Base-by-base conservation (phyloP, 148 eudicot species). In the Rhododendron ovatum region DNA sequence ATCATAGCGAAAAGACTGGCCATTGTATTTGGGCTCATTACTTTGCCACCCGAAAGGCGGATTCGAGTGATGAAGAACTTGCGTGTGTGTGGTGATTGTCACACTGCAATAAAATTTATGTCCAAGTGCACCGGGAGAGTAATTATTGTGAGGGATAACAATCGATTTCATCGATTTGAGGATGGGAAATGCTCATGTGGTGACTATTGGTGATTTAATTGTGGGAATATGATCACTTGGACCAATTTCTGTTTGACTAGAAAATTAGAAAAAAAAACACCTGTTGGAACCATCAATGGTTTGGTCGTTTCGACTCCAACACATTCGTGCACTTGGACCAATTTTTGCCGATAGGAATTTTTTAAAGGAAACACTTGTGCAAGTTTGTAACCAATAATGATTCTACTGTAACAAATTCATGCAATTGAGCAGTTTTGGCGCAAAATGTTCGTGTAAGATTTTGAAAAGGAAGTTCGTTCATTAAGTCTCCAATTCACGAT, bases 21-120 rank as follows among this genome's bases (percentile, higher is more conserved):
- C 10, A 91, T 96, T 83, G 98, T 94, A 47, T 96, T 93, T 89
- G 95, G 93, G 7, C 88, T 95, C 14, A 93, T 96, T 45, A 93
- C 95, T 13, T 90, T 94, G 75, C 94, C 95, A 47, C 89, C 88
- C 20, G 92, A 92, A 30, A 90, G 95, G 87, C 93, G 93, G 47
- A 96, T 96, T 61, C 90, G 98, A 81, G 90, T 96, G 41, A 94
- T 96, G 98, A 96, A 95, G 88, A 96, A 96, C 89, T 90, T 96
- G 93, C 95, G 98, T 20, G 92, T 96, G 7, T 96, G 98, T 83
- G 98, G 96, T 81, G 98, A 96, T 91, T 96, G 98, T 86, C 98
- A 96, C 88, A 90, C 84, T 69, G 98, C 98, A 11, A 95, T 96
- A 84, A 96, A 96, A 90, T 92, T 88, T 87, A 94, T 96, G 91